Conservation (phyloP, 1,139 yeast species). For the Kodamaea fungicola region DNA sequence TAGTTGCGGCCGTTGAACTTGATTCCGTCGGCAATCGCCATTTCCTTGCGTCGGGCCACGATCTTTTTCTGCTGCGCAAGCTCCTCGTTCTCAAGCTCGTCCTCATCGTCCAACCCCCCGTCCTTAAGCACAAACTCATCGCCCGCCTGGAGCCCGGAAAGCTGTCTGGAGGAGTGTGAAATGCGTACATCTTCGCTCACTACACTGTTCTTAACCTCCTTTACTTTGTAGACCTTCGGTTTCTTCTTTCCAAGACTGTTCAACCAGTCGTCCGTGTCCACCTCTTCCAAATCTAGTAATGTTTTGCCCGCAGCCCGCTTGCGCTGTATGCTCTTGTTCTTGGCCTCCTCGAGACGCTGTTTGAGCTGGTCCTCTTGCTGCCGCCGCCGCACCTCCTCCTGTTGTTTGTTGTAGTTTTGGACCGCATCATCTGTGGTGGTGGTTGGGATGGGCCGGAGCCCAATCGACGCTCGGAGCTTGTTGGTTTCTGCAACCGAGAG, state of each 20-base stretch:
- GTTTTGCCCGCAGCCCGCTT: constrained; percentile 15
- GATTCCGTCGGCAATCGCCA: constrained; percentile 21
- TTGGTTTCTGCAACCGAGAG: constrained; percentile 54
- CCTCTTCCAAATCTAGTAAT: constrained; percentile 18
- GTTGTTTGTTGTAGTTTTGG: neutral
- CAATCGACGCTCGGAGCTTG: constrained; percentile 40
- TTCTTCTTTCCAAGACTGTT: constrained; percentile 15
- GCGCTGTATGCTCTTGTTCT: constrained; percentile 3
- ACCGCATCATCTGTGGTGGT: constrained; percentile 1
- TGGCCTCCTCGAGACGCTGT: constrained; percentile 5
- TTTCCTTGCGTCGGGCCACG: constrained; percentile 21
- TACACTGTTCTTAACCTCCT: constrained; percentile 1
- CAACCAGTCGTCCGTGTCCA: constrained; percentile 42
- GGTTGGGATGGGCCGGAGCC: constrained; percentile 13
- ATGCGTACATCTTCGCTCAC: constrained; percentile 18
- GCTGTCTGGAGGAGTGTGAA: constrained; percentile 29
- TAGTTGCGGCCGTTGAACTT: constrained; percentile 25
- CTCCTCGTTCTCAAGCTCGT: constrained; percentile 42
- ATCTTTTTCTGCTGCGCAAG: constrained; percentile 32
- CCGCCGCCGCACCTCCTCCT: constrained; percentile 1
- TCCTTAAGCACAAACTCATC: constrained; percentile 69
- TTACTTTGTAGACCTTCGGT: constrained; percentile 11
- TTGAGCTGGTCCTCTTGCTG: neutral
- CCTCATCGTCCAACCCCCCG: constrained; percentile 43
- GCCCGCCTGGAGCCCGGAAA: constrained; percentile 18